These are phyloP conservation scores for Cytospora piceae DNA, from an alignment of 2,329 filamentous ascomycete genomes.

Conservation along the genomic window DNA sequence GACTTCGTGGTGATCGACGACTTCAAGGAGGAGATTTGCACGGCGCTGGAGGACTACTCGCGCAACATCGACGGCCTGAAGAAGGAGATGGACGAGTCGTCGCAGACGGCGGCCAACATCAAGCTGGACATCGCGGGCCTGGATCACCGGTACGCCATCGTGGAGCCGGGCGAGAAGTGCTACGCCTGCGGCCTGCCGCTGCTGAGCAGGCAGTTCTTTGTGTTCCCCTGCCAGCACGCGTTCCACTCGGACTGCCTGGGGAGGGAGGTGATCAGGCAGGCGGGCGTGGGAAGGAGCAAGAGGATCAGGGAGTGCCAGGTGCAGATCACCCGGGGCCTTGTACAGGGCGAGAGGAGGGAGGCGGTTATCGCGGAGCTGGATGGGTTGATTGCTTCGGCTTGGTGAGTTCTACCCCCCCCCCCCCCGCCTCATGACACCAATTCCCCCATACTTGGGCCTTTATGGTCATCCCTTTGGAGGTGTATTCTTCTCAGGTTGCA, in stretches of 20 bases:
- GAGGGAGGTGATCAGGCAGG: constrained; percentile 80
- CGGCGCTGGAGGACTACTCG: constrained; percentile 89
- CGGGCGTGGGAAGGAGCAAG: constrained; percentile 73
- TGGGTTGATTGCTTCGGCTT: constrained; percentile 85
- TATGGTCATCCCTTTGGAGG: no score
- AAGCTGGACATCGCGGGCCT: constrained; percentile 84
- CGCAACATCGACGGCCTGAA: constrained; percentile 87
- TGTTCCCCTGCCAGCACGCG: constrained; percentile 97
- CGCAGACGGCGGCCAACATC: constrained; percentile 87
- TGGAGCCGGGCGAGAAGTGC: constrained; percentile 94
- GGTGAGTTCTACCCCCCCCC: constrained; percentile 56
- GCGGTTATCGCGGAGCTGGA: constrained; percentile 87
- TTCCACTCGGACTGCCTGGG: constrained; percentile 97
- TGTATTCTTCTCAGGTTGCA: no score
- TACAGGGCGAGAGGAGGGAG: constrained; percentile 73
- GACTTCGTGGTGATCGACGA: constrained; percentile 99
- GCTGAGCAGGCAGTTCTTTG: constrained; percentile 91
- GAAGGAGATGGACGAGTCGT: constrained; percentile 94
- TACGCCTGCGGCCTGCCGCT: constrained; percentile 86
- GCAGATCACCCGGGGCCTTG: constrained; percentile 77
- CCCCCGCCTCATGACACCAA: no score
- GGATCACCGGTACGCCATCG: constrained; percentile 90
- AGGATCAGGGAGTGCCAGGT: constrained; percentile 85
- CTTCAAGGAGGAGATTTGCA: constrained; percentile 98
- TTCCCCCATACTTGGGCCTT: no score